A percentile compares a stretch with the other conserved stretches of the same genome.
Conservation (phyloP, 2,329 filamentous ascomycete species). For the Fusarium concolor region DNA sequence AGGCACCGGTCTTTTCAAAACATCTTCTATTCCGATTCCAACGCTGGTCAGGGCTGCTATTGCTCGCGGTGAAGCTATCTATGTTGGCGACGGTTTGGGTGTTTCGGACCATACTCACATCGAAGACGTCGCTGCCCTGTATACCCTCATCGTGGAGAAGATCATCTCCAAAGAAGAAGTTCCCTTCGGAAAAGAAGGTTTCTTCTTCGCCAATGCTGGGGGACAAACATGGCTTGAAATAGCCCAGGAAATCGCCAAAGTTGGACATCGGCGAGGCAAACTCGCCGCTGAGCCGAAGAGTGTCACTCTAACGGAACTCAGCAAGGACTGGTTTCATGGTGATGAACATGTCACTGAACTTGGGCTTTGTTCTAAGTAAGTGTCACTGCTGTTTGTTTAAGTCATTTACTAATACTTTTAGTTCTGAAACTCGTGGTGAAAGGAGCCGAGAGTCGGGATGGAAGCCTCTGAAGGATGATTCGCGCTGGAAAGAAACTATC, state of each 20-base stretch:
- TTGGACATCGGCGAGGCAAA: not conserved
- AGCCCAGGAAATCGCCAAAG: constrained; percentile 5
- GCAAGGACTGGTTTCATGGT: not conserved
- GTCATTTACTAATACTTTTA: not conserved
- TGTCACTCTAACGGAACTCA: not conserved
- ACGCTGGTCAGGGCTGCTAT: not conserved
- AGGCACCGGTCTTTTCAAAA: constrained; percentile 12
- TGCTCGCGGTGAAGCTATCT: not conserved
- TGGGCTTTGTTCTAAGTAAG: constrained; percentile 9
- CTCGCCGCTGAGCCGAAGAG: not conserved
- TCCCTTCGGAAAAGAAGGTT: not conserved
- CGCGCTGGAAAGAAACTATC: constrained; percentile 3
- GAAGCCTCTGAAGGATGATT: constrained; percentile 5
- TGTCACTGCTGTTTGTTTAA: rapidly evolving
- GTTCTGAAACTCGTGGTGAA: constrained; percentile 1
- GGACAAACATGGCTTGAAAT: not conserved
- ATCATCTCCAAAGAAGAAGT: not conserved
- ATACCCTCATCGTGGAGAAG: not conserved
- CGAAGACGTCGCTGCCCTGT: constrained; percentile 1
- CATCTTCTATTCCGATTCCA: constrained; percentile 12
- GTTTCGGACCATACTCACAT: constrained; percentile 12
- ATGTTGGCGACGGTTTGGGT: not conserved
- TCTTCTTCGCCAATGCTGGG: constrained; percentile 8
- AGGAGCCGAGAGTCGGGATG: constrained; percentile 6
- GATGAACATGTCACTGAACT: constrained; percentile 9